Percentiles rank a stretch among this genome's conserved stretches.
Conservation (phyloP, 1,284 basidiomycete genomes). For the Boletus holoroseus region DNA sequence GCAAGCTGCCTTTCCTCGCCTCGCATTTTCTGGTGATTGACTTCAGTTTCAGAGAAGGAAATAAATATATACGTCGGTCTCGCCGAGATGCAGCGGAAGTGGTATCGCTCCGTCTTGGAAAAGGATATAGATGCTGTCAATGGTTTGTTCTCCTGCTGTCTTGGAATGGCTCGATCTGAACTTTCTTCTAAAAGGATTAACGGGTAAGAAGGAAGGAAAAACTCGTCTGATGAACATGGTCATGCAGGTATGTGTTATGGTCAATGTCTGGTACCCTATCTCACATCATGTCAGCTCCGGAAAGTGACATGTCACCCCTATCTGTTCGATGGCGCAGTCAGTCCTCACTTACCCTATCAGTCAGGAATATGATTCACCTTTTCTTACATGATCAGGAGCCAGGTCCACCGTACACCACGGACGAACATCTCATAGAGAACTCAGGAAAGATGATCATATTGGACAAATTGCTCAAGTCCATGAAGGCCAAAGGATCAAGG, state of each 20-base stretch:
- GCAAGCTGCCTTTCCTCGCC: constrained; percentile 38
- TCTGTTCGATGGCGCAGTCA: constrained; percentile 79
- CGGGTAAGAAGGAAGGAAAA: constrained; percentile 98
- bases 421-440: constrained; percentile 94
- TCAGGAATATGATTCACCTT: not conserved
- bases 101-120: constrained; percentile 94
- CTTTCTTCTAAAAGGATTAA: constrained; percentile 49
- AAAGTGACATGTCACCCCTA: constrained; percentile 85
- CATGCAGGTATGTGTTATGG: constrained; percentile 75
- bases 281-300: constrained; percentile 42
- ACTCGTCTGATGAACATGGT: constrained; percentile 98
- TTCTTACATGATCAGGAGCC: constrained; percentile 61
- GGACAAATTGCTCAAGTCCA: constrained; percentile 83
- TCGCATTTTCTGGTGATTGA: not conserved
- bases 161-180: not conserved
- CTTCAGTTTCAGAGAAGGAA: constrained; percentile 74
- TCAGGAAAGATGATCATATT: constrained; percentile 98
- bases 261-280: not conserved
- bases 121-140: constrained; percentile 99
- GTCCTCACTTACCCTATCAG: constrained; percentile 24
- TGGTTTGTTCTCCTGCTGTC: constrained; percentile 39
- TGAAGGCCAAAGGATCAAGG: constrained; percentile 92
- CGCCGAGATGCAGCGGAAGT: constrained; percentile 97
- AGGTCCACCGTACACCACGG: constrained; percentile 96
- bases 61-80: constrained; percentile 98